Evolutionary conservation across 2,329 filamentous ascomycete genomes (phyloP), one percentile per base, ranked within the genome.

Genomic region (Botryotinia narcissicola): DNA sequence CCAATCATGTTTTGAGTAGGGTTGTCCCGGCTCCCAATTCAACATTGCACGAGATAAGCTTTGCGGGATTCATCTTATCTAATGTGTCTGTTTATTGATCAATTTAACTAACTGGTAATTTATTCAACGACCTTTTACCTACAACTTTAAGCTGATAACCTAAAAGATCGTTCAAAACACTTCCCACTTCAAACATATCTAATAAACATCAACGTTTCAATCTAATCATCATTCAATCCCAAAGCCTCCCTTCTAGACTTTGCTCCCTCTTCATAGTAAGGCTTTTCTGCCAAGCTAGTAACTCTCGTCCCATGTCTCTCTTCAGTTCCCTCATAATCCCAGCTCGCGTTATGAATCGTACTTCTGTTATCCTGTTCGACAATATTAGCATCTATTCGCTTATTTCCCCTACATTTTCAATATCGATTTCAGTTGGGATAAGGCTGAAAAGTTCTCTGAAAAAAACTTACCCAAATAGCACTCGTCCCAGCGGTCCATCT

Each of bases 271-370:
- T 91, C 87, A 77, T 92, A 93, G 78, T 86, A 90, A 0, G 92
- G 92, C 83, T 90, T 90, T 83, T 94, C 92, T 0, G 90, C 92
- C 70, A 94, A 81, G 12, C 89, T 85, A 0, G 91, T 93, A 5
- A 94, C 91, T 42, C 92, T 85, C 0, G 91, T 93, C 3, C 92
- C 92, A 80, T 94, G 91, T 57, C 91, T 84, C 0, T 91, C 89
- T 79, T 92, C 85, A 32, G 83, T 85, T 1, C 90, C 90, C 48
- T 88, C 90, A 78, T 93, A 93, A 76, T 93, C 91, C 90, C 90
- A 93, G 77, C 88, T 90, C 0, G 91, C 91, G 75, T 92, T 93
- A 77, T 93, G 91, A 54, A 93, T 93, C 0, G 91, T 92, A 74
- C 92, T 91, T 57, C 89, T 84, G 77, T 93, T 93, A 78, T 93